phyloP scores from a whole-genome alignment of 148 eudicot genomes.

The Rheum nobile region DNA sequence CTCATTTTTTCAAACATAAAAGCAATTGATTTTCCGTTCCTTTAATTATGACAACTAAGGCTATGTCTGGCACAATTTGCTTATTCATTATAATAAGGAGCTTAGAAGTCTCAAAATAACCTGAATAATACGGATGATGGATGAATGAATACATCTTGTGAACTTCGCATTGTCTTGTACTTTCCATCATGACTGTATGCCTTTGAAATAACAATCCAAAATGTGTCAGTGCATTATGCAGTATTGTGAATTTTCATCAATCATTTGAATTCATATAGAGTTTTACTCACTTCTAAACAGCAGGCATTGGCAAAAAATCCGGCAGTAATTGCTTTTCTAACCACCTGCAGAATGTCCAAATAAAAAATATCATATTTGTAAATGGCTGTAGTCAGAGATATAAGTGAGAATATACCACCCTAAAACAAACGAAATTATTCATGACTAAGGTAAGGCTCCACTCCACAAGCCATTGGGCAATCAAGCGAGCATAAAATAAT shows the following conservation, averaged over 20 bases:
- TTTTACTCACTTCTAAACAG: constrained; percentile 59
- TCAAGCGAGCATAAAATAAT: not conserved
- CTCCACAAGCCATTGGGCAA: not conserved
- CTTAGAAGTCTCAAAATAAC: constrained; percentile 23
- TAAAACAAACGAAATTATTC: not conserved
- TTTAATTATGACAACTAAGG: too few species aligned
- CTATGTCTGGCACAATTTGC: not conserved
- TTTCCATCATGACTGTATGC: constrained; percentile 80
- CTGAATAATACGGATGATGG: constrained; percentile 95
- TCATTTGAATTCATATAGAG: not conserved
- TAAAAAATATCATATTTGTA: not conserved
- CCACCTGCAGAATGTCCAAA: constrained; percentile 37
- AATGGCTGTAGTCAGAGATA: not conserved
- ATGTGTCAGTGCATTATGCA: not conserved
- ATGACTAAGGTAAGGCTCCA: not conserved
- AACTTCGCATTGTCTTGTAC: constrained; percentile 81
- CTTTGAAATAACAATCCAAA: constrained; percentile 21
- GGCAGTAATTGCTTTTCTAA: constrained; percentile 81
- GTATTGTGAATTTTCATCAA: not conserved
- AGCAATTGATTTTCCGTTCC: too few species aligned
- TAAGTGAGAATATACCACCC: not conserved
- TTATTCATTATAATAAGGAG: not conserved
- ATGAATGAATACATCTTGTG: constrained; percentile 94
- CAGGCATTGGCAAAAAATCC: constrained; percentile 97
- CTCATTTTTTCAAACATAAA: too few species aligned